A percentile compares a stretch with the other conserved stretches of the same genome.
These are phyloP conservation scores for Neurospora cerealis DNA, from an alignment of 495 filamentous ascomycete species.

Conservation along the genomic window DNA sequence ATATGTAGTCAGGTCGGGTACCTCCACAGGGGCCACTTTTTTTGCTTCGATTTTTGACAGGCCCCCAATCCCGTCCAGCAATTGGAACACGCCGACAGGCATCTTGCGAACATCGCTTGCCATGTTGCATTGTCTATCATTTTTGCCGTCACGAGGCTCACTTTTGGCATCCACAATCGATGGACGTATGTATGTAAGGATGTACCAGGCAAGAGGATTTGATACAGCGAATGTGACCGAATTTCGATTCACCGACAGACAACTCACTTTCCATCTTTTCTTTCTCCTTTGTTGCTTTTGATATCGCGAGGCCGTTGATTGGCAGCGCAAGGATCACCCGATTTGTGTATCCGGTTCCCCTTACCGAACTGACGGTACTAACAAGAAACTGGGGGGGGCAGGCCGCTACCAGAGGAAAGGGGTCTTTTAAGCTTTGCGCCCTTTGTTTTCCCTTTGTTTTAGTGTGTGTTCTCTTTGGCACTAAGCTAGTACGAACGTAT, in stretches of 20 bases:
- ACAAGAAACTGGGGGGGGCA: not conserved
- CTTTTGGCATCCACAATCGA: constrained; percentile 10
- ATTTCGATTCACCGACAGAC: not conserved
- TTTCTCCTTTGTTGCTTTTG: not conserved
- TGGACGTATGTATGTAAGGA: not conserved
- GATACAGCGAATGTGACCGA: not conserved
- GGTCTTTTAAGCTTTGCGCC: not conserved
- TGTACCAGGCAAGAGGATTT: not conserved
- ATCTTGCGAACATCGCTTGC: not conserved
- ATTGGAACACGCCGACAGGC: not conserved
- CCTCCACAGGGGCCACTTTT: not conserved
- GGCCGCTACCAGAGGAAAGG: not conserved
- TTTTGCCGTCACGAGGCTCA: not conserved
- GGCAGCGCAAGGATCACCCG: not conserved
- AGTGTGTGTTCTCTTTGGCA: not conserved
- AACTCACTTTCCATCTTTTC: not conserved
- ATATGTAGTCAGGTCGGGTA: not conserved
- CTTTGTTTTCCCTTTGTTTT: not conserved
- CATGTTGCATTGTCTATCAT: not conserved
- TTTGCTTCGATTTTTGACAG: not conserved
- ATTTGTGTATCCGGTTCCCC: not conserved
- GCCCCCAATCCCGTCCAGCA: not conserved
- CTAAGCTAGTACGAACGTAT: not conserved
- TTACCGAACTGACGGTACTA: not conserved
- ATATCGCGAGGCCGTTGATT: not conserved